Conservation (phyloP, 345 rosid species). For the Ceriops decandra region DNA sequence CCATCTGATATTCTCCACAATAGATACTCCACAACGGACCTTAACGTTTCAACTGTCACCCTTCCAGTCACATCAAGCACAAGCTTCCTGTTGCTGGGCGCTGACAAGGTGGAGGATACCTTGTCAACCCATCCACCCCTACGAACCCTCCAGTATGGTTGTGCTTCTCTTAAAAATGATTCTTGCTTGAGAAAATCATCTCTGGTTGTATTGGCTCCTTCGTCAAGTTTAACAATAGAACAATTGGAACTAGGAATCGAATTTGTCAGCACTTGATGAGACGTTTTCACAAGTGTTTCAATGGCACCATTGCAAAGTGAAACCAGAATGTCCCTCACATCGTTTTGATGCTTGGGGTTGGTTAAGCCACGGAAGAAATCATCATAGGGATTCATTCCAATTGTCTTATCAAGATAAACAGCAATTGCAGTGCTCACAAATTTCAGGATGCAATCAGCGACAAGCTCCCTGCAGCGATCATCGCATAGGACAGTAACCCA, state of each 20-base stretch:
- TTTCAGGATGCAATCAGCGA: constrained; percentile 74
- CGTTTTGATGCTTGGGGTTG: constrained; percentile 69
- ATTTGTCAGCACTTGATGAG: constrained; percentile 69
- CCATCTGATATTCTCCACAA: constrained; percentile 61
- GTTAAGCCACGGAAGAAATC: constrained; percentile 80
- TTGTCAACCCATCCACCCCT: constrained; percentile 47
- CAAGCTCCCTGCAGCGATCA: constrained; percentile 60
- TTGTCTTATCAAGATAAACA: constrained; percentile 88
- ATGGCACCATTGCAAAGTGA: constrained; percentile 73
- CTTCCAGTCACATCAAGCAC: constrained; percentile 90
- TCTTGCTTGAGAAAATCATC: constrained; percentile 23
- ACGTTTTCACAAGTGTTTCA: constrained; percentile 72
- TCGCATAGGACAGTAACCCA: constrained; percentile 59
- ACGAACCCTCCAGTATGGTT: constrained; percentile 29
- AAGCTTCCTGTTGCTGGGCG: constrained; percentile 71
- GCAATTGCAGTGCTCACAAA: constrained; percentile 76
- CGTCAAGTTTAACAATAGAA: constrained; percentile 31
- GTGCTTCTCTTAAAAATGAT: constrained; percentile 22
- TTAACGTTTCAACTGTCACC: constrained; percentile 69
- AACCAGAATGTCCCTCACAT: constrained; percentile 63
- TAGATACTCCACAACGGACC: constrained; percentile 55
- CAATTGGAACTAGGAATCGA: constrained; percentile 17
- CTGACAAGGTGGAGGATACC: constrained; percentile 57
- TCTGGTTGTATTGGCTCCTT: constrained; percentile 11
- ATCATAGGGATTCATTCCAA: constrained; percentile 72